Conservation (phyloP, 106 monocot species). For the Triglochin maritima region DNA sequence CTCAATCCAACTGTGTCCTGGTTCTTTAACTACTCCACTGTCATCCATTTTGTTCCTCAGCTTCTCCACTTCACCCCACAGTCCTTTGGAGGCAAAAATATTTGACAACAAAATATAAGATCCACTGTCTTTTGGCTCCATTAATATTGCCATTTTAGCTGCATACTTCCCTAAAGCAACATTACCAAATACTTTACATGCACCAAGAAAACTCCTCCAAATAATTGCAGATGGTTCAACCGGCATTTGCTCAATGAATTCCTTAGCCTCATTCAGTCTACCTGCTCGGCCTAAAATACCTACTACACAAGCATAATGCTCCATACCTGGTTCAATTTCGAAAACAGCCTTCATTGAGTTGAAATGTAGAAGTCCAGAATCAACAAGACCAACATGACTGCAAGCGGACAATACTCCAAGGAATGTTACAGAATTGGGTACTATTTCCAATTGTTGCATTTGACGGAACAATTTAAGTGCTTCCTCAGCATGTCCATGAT, state of each 20-base stretch:
- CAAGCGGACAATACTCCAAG: conserved; percentile 78
- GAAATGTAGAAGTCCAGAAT: conserved; percentile 53
- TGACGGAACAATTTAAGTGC: conserved; percentile 40
- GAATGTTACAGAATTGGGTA: conserved; percentile 71
- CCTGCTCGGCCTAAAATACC: conserved; percentile 59
- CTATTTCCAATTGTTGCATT: conserved; percentile 34
- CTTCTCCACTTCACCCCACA: conserved; percentile 57
- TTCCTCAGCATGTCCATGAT: conserved; percentile 66
- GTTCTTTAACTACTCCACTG: conserved; percentile 29
- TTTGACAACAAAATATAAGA: conserved; percentile 77
- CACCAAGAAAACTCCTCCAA: conserved; percentile 67
- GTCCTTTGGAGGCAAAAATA: conserved; percentile 65
- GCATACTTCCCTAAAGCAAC: conserved; percentile 65
- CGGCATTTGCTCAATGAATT: conserved; percentile 59
- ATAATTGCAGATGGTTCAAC: conserved; percentile 42
- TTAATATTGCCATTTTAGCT: conserved; percentile 42
- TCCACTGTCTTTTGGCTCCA: conserved; percentile 46
- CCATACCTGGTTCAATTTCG: conserved; percentile 56
- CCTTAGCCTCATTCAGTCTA: conserved; percentile 50
- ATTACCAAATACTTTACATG: conserved; percentile 52
- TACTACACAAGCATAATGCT: conserved; percentile 80
- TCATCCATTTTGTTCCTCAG: conserved; percentile 41
- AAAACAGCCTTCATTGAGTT: conserved; percentile 49
- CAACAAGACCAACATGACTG: conserved; percentile 59
- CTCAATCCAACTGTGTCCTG: conserved; percentile 64